These are phyloP conservation scores for Madurella mycetomatis DNA, from an alignment of 2,329 filamentous ascomycete genomes.

Conservation along the genomic window DNA sequence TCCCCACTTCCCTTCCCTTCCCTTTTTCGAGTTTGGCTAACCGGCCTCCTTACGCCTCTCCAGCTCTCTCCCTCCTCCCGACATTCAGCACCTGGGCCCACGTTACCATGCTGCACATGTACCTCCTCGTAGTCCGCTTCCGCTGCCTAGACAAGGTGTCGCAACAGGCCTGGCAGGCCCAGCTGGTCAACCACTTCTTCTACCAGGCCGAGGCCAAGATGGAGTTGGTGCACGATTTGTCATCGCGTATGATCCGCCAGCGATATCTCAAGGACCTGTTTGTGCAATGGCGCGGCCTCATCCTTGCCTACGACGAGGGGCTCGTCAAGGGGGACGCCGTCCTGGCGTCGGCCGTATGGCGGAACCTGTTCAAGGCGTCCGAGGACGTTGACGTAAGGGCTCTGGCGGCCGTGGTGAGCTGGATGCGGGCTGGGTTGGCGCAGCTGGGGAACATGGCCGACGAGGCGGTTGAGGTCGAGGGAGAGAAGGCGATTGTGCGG, in stretches of 20 bases:
- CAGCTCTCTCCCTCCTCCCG: conserved; percentile 72
- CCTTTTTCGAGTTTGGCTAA: not conserved
- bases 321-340: conserved; percentile 71
- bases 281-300: conserved; percentile 82
- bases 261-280: conserved; percentile 82
- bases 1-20: not conserved
- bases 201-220: conserved; percentile 81
- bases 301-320: conserved; percentile 81
- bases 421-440: conserved; percentile 48
- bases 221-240: conserved; percentile 71
- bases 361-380: conserved; percentile 79
- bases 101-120: conserved; percentile 94
- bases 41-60: not conserved
- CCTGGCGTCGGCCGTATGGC: conserved; percentile 80
- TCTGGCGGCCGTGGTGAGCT: conserved; percentile 52
- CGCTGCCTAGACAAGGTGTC: conserved; percentile 69
- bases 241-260: conserved; percentile 55
- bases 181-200: conserved; percentile 94
- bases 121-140: conserved; percentile 78
- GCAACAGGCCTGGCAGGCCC: conserved; percentile 76
- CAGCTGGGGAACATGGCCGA: conserved; percentile 49
- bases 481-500: conserved; percentile 41
- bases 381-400: conserved; percentile 47
- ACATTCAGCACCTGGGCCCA: conserved; percentile 97
- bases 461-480: conserved; percentile 33